Base-by-base conservation (phyloP, 2,329 filamentous ascomycete genomes). In the Aureobasidium sp. region DNA sequence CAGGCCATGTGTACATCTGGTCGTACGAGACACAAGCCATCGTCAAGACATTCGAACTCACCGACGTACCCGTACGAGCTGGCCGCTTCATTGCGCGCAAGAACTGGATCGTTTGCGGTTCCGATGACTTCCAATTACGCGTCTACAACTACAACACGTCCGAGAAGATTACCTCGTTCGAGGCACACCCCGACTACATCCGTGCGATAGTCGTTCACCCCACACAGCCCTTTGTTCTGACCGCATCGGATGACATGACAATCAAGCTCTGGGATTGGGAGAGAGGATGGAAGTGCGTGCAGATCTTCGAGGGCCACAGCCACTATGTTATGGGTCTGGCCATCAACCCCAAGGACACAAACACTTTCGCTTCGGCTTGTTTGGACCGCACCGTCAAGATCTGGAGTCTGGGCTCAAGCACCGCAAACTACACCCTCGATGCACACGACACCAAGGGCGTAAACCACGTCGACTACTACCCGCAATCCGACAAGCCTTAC, bases 211-310 rank as follows among this genome's bases (percentile, higher is more conserved):
- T 88, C 66, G 90, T 99, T 41, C 94, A 99, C 75, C 94, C 94
- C 7, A 91, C 91, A 48, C 91, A 96, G 73, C 92, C 94, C 1
- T 97, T 97, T 71, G 90, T 97, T 59, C 82, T 99, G 64, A 99
- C 94, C 61, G 94, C 94, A 66, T 94, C 90, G 66, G 92, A 97
- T 88, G 92, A 97, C 74, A 96, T 96, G 91, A 96, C 91, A 62
- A 96, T 97, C 74, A 96, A 94, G 82, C 82, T 97, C 56, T 99
- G 94, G 92, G 92, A 99, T 75, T 99, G 94, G 94, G 94, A 99
- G 70, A 95, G 94, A 76, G 86, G 86, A 68, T 99, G 94, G 94
- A 96, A 97, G 76, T 97, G 93, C 73, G 90, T 97, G 36, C 91
- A 96, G 75, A 86, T 96, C 48, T 99, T 97, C 71, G 93, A 97